Evolutionary conservation across 2,329 filamentous ascomycete genomes (phyloP).

Genomic region (Xylariaceae sp.): DNA sequence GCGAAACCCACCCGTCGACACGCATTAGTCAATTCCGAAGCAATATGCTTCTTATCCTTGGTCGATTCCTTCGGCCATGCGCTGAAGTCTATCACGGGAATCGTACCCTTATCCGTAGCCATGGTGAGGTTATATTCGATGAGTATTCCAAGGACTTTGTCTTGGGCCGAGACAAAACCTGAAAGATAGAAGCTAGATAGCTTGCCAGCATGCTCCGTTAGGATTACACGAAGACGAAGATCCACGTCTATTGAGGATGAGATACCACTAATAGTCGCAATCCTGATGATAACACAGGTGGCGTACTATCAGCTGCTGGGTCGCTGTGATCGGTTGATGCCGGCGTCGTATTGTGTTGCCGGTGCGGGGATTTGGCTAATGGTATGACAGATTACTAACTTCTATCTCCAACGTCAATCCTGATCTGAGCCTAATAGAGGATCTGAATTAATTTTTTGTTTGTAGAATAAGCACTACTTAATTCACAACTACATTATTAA

Average conservation of each 20-base stretch:
- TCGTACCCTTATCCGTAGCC: constrained; percentile 11
- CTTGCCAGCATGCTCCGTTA: not conserved
- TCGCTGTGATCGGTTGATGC: not conserved
- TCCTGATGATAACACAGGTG: not conserved
- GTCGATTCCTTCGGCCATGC: constrained; percentile 27
- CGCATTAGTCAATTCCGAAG: constrained; percentile 33
- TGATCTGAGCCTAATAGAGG: not conserved
- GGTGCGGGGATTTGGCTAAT: not conserved
- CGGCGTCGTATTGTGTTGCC: not conserved
- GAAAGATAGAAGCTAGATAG: not conserved
- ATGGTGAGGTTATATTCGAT: constrained; percentile 2
- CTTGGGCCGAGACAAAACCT: not conserved
- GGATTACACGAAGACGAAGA: not conserved
- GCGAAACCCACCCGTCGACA: constrained; percentile 39
- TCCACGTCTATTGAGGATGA: not conserved
- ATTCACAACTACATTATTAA: not conserved
- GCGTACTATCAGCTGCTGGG: not conserved
- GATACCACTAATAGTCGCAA: not conserved
- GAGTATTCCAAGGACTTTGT: too few species aligned
- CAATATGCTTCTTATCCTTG: constrained; percentile 29
- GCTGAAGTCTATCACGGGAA: constrained; percentile 33
- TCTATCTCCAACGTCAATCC: not conserved
- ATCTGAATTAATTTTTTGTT: not conserved
- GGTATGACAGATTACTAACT: not conserved
- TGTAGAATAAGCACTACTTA: not conserved